Base-by-base conservation (phyloP, 2,329 filamentous ascomycete species). In the Metarhizium album region DNA sequence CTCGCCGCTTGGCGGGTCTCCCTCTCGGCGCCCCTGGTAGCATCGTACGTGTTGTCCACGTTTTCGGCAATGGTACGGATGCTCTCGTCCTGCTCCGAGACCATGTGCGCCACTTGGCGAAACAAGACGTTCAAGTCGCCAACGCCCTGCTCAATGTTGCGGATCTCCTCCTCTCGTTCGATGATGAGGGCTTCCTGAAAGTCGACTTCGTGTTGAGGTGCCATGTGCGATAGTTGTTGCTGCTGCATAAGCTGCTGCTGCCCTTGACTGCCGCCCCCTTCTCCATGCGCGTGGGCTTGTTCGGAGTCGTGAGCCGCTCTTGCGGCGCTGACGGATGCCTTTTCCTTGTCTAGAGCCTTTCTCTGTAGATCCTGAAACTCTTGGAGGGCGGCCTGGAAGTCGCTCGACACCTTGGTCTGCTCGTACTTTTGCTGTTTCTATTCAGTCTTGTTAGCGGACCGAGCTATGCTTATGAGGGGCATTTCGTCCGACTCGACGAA, bases 71-170 rank as follows among this genome's bases (percentile, higher is more conserved):
- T 95, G 18, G 87, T 87, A 62, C 91, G 86, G 29, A 98, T 87
- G 82, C 59, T 89, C 9, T 52, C 87, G 47, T 93, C 93, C 70
- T 98, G 93, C 70, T 97, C 91, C 54, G 82, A 82, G 47, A 98
- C 90, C 67, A 98, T 96, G 67, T 95, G 90, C 45, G 91, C 93
- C n/a, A 98, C 90, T 72, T 98, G 91, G 55, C 90, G 80, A 75
- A 98, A 98, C 42, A 98, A 78, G 63, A 97, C 93, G 62, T 98
- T 98, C 55, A 98, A 74, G 62, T 98, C 93, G 50, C 87, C 87
- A 6, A 98, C 93, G 50, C 87, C 90, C 68, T 96, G 90, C 71
- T 97, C 93, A 61, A 98, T 98, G 65, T 95, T 94, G 55, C 90
- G 84, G 58, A 98, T 98, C 72, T 98, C 93, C 52, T 89, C 83